These are phyloP conservation scores for Candida orba DNA, from an alignment of 805 yeast species.

Conservation along the genomic window DNA sequence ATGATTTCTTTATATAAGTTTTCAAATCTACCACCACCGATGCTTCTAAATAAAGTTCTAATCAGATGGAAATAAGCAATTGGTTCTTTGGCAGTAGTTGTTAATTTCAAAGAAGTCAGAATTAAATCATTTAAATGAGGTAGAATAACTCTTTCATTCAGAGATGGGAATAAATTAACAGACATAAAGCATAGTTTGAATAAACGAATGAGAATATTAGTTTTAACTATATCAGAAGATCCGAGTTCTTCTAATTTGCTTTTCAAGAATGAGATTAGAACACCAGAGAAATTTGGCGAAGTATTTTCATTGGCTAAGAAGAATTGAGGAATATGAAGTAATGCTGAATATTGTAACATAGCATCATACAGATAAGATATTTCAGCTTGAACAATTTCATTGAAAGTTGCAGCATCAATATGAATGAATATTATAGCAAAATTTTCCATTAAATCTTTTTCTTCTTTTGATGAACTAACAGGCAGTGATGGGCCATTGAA, in stretches of 20 bases:
- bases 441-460: constrained; percentile 91
- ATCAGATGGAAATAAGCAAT: constrained; percentile 82
- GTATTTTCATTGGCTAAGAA: constrained; percentile 92
- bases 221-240: constrained; percentile 64
- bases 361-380: constrained; percentile 69
- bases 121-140: constrained; percentile 86
- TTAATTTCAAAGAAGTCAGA: constrained; percentile 65
- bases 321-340: constrained; percentile 88
- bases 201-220: constrained; percentile 75
- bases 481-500: constrained; percentile 78
- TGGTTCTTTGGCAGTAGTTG: constrained; percentile 88
- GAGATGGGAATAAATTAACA: constrained; percentile 80
- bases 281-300: constrained; percentile 84
- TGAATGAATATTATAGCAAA: constrained; percentile 91
- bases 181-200: constrained; percentile 95
- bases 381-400: constrained; percentile 81
- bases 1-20: constrained; percentile 85
- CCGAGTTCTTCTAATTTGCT: constrained; percentile 74
- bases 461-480: constrained; percentile 83
- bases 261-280: constrained; percentile 68
- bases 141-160: constrained; percentile 79
- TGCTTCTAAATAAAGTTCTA: constrained; percentile 83
- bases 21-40: constrained; percentile 96
- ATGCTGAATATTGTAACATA: constrained; percentile 75
- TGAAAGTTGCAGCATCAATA: constrained; percentile 91